Evolutionary conservation across 2,329 filamentous ascomycete species (phyloP).

Genomic region (Fusarium palustre): DNA sequence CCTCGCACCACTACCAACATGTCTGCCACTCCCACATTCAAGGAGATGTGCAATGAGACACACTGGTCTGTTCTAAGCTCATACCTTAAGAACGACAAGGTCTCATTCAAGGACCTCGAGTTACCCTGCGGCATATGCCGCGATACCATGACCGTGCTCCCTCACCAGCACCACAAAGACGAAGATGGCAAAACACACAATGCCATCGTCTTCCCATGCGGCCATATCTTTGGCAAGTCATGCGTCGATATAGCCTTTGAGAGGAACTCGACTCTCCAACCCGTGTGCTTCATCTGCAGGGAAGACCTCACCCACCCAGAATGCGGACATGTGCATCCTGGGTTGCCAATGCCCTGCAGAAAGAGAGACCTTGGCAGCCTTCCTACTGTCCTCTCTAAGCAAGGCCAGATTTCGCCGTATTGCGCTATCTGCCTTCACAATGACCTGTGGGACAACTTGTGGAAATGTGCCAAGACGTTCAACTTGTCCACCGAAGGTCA

Average conservation of each 20-base stretch:
- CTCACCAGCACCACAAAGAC: not conserved
- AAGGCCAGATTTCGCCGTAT: not conserved
- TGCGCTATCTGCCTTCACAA: not conserved
- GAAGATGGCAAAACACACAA: not conserved
- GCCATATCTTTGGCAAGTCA: conserved; percentile 7
- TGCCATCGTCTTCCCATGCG: conserved; percentile 2
- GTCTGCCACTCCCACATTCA: not conserved
- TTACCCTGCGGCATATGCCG: not conserved
- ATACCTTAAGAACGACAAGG: not conserved
- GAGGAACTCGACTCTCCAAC: not conserved
- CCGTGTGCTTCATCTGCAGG: not conserved
- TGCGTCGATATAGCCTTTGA: not conserved
- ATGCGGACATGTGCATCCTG: not conserved
- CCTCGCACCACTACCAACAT: not conserved
- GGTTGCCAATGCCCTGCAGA: not conserved
- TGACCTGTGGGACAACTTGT: too few species aligned
- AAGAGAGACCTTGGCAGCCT: not conserved
- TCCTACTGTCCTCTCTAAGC: not conserved
- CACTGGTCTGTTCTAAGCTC: not conserved
- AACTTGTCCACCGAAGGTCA: too few species aligned
- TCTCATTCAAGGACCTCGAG: not conserved
- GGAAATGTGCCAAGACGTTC: too few species aligned
- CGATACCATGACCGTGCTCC: not conserved
- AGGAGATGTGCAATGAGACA: not conserved
- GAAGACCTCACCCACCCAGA: not conserved